Evolutionary conservation across 805 yeast genomes (phyloP).

Genomic region (Hanseniaspora lindneri): DNA sequence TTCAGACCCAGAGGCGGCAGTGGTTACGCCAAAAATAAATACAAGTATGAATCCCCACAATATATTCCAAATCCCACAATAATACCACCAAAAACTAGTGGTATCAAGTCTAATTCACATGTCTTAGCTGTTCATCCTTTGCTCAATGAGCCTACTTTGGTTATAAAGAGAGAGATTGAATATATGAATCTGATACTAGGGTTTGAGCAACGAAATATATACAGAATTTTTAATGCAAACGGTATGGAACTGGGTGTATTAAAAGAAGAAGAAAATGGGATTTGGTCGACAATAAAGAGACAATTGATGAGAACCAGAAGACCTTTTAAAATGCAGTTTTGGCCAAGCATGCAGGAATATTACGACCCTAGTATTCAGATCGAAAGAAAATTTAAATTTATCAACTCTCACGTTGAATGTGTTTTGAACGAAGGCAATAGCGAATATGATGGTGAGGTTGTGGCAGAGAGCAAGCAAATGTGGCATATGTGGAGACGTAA

Average conservation of each 20-base stretch:
- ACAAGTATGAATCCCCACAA: not conserved
- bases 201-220: conserved; percentile 80
- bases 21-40: not conserved
- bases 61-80: conserved; percentile 8
- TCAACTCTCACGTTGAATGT: conserved; percentile 77
- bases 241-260: conserved; percentile 74
- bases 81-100: not conserved
- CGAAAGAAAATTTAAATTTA: conserved; percentile 46
- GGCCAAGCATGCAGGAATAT: conserved; percentile 31
- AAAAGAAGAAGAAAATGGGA: conserved; percentile 60
- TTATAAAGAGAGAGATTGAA: conserved; percentile 80
- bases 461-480: conserved; percentile 82
- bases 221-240: conserved; percentile 55
- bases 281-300: conserved; percentile 51
- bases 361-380: conserved; percentile 4
- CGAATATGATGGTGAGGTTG: conserved; percentile 35
- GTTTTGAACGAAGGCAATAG: conserved; percentile 25
- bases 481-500: conserved; percentile 93
- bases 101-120: not conserved
- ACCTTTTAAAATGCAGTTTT: conserved; percentile 67
- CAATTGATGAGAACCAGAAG: conserved; percentile 78
- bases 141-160: conserved; percentile 68
- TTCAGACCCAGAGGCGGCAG: conserved; percentile 8
- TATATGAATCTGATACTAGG: conserved; percentile 78
- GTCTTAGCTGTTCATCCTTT: conserved; percentile 4